These are phyloP conservation scores for Lachnum nothofagi DNA, from an alignment of 2,329 filamentous ascomycete genomes.

Conservation along the genomic window DNA sequence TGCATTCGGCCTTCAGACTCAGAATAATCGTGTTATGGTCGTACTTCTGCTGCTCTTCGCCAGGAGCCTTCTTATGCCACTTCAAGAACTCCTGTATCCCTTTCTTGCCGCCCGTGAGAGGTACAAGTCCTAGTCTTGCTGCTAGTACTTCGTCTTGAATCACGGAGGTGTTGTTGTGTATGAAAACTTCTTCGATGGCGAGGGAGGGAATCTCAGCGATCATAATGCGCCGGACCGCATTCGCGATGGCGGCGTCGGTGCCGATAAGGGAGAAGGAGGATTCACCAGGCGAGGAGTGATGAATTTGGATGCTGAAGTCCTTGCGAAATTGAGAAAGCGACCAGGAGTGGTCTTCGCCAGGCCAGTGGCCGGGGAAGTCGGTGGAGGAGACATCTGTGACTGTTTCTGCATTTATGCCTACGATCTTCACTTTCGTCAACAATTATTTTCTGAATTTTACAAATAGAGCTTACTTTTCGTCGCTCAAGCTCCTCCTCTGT, in stretches of 20 bases:
- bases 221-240: constrained; percentile 94
- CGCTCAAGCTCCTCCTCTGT: constrained; percentile 56
- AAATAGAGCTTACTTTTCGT: constrained; percentile 49
- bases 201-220: constrained; percentile 91
- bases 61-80: constrained; percentile 51
- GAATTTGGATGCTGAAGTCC: constrained; percentile 71
- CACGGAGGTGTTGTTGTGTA: constrained; percentile 94
- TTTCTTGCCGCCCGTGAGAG: constrained; percentile 72
- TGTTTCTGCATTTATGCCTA: constrained; percentile 84
- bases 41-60: constrained; percentile 50
- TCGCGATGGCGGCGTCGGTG: constrained; percentile 86
- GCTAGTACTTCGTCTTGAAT: constrained; percentile 97
- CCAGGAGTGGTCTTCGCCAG: constrained; percentile 82
- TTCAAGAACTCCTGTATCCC: constrained; percentile 73
- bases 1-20: constrained; percentile 72
- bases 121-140: constrained; percentile 83
- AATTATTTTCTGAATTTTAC: background rate
- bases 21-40: constrained; percentile 88
- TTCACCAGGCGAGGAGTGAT: constrained; percentile 73
- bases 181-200: constrained; percentile 88
- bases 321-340: constrained; percentile 66
- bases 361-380: constrained; percentile 87
- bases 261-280: constrained; percentile 87
- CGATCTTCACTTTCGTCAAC: constrained; percentile 50
- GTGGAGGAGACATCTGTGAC: constrained; percentile 83